Evolutionary conservation across 2,329 filamentous ascomycete genomes (phyloP), one percentile per base, ranked within the genome.

Genomic region (Diaporthe citriasiana): DNA sequence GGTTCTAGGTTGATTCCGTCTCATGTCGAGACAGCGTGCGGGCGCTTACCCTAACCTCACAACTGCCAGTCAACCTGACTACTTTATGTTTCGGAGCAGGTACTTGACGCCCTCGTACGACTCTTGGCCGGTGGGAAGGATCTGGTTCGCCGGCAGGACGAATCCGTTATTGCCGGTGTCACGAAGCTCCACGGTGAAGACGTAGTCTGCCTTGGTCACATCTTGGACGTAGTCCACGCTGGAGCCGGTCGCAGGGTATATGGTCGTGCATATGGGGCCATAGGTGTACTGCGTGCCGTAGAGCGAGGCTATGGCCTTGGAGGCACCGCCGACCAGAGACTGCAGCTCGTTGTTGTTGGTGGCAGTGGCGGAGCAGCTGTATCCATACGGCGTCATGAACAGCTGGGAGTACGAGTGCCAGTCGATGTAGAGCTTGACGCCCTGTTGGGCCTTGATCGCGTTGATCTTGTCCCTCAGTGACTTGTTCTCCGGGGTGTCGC

Each of bases 331-430:
- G 3, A 89, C 87, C 0, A 93, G 84, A 0, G 81, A 79, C 76
- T 87, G 83, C 75, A 90, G 86, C 70, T 86, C 83, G 10, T 83
- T 79, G 72, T 88, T 82, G 75, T 89, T 87, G 68, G 84, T 81
- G 7, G 87, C 79, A 17, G 82, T 79, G 22, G 80, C 83, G 30
- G 81, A 82, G 83, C 90, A 92, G 4, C 87, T 87, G 82, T 91
- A 92, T 47, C 90, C 90, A 78, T 91, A 92, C 1, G 89, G 85
- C 45, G 84, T 84, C 73, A 90, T 85, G 74, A 92, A 87, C 42
- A 89, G 83, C 55, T 84, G 82, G 2, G 80, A 79, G 79, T 85
- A 85, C 1, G 82, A 80, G 78, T 86, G 84, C 70, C 84, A 83
- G 76, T 86, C 84, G 79, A 86, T 82, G 80, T 84, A 86, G 22